These are phyloP conservation scores for Candida tibetensis DNA, from an alignment of 805 yeast genomes.

Conservation along the genomic window DNA sequence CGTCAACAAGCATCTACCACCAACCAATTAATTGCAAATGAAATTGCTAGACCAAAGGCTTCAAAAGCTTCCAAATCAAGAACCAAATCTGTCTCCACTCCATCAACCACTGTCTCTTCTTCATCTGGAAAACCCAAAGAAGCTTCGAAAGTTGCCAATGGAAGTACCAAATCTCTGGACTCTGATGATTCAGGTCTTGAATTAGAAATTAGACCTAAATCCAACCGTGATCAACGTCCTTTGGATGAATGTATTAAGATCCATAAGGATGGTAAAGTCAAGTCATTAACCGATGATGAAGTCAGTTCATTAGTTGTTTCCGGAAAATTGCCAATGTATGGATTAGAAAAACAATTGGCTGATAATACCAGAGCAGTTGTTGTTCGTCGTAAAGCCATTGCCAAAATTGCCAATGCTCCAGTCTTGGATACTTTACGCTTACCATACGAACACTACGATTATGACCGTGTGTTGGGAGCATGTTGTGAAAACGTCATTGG, in stretches of 20 bases:
- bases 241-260: conserved; percentile 61
- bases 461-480: conserved; percentile 95
- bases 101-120: conserved; percentile 21
- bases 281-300: conserved; percentile 67
- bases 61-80: conserved; percentile 5
- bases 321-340: conserved; percentile 87
- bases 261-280: conserved; percentile 69
- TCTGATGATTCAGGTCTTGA: conserved; percentile 21
- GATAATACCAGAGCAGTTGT: conserved; percentile 91
- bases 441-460: conserved; percentile 84
- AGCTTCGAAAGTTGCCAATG: background rate
- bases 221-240: conserved; percentile 34
- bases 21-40: conserved; percentile 39
- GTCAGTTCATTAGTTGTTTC: conserved; percentile 64
- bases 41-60: conserved; percentile 29
- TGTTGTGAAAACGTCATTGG: conserved; percentile 99
- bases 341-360: conserved; percentile 86
- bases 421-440: conserved; percentile 66
- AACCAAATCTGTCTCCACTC: conserved; percentile 5
- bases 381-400: conserved; percentile 90
- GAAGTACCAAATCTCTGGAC: conserved; percentile 6
- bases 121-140: background rate
- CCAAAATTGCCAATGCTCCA: conserved; percentile 78
- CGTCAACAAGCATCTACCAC: conserved; percentile 55
- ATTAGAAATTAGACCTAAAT: conserved; percentile 21